Evolutionary conservation across 768 basidiomycete genomes (phyloP).

Genomic region (Boletellus ananas): DNA sequence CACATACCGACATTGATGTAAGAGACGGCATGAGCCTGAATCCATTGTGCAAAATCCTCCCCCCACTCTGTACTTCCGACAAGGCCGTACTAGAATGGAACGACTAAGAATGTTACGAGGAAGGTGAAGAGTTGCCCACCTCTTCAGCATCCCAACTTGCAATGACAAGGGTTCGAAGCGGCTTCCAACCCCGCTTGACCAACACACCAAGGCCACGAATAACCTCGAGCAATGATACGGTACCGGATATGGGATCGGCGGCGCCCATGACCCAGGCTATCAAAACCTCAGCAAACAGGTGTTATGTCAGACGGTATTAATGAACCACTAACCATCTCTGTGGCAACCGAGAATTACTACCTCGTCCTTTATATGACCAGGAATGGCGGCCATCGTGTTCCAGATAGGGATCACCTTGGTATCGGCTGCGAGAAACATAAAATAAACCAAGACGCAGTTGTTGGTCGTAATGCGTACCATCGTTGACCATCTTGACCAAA

Average conservation of each 20-base stretch:
- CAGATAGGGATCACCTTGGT: slow-evolving; percentile 83
- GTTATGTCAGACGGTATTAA: slow-evolving; percentile 16
- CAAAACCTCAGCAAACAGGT: background rate
- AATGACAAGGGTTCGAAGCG: slow-evolving; percentile 66
- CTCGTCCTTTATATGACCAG: slow-evolving; percentile 80
- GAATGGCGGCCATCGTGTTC: slow-evolving; percentile 83
- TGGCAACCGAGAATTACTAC: slow-evolving; percentile 86
- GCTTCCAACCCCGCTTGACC: slow-evolving; percentile 56
- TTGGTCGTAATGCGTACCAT: slow-evolving; percentile 36
- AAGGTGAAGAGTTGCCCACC: slow-evolving; percentile 28
- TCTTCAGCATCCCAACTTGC: slow-evolving; percentile 82
- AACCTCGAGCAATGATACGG: slow-evolving; percentile 51
- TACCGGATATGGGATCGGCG: slow-evolving; percentile 54
- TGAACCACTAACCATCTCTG: slow-evolving; percentile 62
- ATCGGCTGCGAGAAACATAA: slow-evolving; percentile 48
- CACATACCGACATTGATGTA: slow-evolving; percentile 77
- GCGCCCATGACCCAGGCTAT: slow-evolving; percentile 44
- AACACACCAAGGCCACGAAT: slow-evolving; percentile 53
- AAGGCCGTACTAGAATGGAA: slow-evolving; percentile 51
- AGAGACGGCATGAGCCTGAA: slow-evolving; percentile 74
- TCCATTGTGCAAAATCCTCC: slow-evolving; percentile 85
- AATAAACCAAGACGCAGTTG: background rate
- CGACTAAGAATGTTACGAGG: slow-evolving; percentile 17
- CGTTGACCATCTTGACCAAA: slow-evolving; percentile 49
- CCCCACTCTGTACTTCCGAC: slow-evolving; percentile 92